phyloP scores from a whole-genome alignment of 306 rosid species.

The Coriaria nepalensis region DNA sequence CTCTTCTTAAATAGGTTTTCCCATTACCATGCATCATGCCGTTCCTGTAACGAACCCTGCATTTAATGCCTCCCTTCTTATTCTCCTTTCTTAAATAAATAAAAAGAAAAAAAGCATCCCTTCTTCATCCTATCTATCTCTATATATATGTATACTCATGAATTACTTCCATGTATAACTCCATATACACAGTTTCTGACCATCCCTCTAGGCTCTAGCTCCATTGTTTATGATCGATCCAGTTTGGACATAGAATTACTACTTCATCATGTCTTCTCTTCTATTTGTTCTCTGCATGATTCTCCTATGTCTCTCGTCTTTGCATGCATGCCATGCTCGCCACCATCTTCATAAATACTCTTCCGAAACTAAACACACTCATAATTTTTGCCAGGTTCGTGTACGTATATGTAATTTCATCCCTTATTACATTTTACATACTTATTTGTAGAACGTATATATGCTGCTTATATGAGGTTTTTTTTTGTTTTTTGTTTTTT shows the following conservation, averaged over 20 bases:
- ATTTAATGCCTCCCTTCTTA: constrained; percentile 39
- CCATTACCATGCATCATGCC: neutral
- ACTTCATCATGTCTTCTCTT: constrained; percentile 33
- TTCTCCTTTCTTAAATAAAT: constrained; percentile 22
- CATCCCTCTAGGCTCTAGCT: neutral
- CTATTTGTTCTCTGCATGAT: constrained; percentile 4
- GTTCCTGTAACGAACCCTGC: constrained; percentile 23
- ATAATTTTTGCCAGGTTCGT: constrained; percentile 23
- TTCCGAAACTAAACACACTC: neutral
- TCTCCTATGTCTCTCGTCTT: constrained; percentile 26
- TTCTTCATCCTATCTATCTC: neutral
- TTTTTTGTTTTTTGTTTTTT: no score
- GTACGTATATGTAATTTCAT: neutral
- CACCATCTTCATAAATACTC: constrained; percentile 11
- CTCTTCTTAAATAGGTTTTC: constrained; percentile 45
- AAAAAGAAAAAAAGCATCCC: no score
- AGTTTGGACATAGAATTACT: neutral
- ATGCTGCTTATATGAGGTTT: no score
- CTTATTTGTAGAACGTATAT: no score
- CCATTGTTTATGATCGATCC: neutral
- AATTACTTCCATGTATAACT: no score
- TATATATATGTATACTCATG: neutral
- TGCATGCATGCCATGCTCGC: constrained; percentile 59
- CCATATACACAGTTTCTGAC: no score
- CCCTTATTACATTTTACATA: no score